Conservation (phyloP, 2,329 filamentous ascomycete genomes). For the Aulographum hederae region DNA sequence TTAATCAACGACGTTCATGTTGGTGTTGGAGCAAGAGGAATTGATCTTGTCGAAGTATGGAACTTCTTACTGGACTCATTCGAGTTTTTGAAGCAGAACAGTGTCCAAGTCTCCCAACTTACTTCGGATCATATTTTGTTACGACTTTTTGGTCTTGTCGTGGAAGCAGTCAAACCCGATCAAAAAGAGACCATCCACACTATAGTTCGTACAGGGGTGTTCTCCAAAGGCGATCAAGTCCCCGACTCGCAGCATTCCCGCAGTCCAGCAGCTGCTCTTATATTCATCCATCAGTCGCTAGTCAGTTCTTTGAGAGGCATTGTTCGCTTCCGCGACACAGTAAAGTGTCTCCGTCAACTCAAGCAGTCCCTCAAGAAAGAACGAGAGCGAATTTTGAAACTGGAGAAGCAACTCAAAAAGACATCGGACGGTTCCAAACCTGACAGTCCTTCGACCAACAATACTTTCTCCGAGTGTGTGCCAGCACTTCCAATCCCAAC, state of each 20-base stretch:
- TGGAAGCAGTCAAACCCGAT: conserved; percentile 14
- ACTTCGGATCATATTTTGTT: conserved; percentile 26
- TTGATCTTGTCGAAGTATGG: conserved; percentile 15
- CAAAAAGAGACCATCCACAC: not conserved
- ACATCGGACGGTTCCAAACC: conserved; percentile 11
- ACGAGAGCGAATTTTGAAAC: conserved; percentile 22
- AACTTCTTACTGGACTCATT: conserved; percentile 15
- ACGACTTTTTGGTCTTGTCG: conserved; percentile 19
- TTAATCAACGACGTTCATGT: conserved; percentile 26
- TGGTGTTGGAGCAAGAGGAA: conserved; percentile 23
- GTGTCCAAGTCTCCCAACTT: conserved; percentile 23
- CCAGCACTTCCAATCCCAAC: conserved; percentile 32
- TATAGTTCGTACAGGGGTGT: not conserved
- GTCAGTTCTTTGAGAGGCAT: conserved; percentile 21
- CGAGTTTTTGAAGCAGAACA: conserved; percentile 32
- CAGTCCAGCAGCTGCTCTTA: conserved; percentile 21
- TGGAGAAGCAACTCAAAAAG: conserved; percentile 8
- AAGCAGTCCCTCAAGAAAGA: conserved; percentile 25
- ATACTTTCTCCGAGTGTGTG: conserved; percentile 29
- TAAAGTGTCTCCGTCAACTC: conserved; percentile 19
- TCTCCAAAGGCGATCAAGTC: conserved; percentile 25
- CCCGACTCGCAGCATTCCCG: too few species aligned
- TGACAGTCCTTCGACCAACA: conserved; percentile 26
- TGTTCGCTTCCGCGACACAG: conserved; percentile 19
- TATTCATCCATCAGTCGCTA: conserved; percentile 25